Evolutionary conservation across 2,329 filamentous ascomycete genomes (phyloP).

Genomic region (Clarireedia hainanense): DNA sequence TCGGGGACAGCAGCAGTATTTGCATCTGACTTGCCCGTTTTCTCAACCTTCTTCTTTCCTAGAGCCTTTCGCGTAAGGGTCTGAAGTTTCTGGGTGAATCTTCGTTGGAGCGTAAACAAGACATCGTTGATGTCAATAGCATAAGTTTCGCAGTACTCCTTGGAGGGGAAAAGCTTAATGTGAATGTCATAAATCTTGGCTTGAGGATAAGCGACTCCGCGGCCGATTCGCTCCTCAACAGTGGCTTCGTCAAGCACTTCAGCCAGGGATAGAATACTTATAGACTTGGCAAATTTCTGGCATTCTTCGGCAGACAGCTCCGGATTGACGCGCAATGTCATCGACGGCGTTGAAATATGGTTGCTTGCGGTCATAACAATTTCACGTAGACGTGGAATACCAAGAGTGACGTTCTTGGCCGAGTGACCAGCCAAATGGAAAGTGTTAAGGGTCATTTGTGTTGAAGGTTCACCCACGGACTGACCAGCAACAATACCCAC

Average conservation of each 20-base stretch:
- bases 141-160: slow-evolving; percentile 80
- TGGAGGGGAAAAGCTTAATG: slow-evolving; percentile 73
- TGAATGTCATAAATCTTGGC: slow-evolving; percentile 81
- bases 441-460: slow-evolving; percentile 98
- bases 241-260: slow-evolving; percentile 76
- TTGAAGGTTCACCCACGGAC: slow-evolving; percentile 93
- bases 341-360: slow-evolving; percentile 81
- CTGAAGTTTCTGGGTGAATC: slow-evolving; percentile 67
- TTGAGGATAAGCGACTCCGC: slow-evolving; percentile 57
- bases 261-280: slow-evolving; percentile 76
- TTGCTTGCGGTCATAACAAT: slow-evolving; percentile 96
- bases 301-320: slow-evolving; percentile 62
- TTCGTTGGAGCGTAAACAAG: slow-evolving; percentile 68
- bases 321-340: slow-evolving; percentile 73
- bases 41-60: slow-evolving; percentile 68
- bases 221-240: slow-evolving; percentile 72
- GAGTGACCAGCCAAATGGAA: slow-evolving; percentile 99
- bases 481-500: slow-evolving; percentile 96
- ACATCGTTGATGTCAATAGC: slow-evolving; percentile 75
- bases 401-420: slow-evolving; percentile 95
- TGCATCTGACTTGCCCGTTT: slow-evolving; percentile 43
- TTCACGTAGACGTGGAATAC: slow-evolving; percentile 94
- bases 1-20: slow-evolving; percentile 67
- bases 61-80: slow-evolving; percentile 67
- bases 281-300: slow-evolving; percentile 81